A percentile compares a stretch with the other conserved stretches of the same genome.
Conservation (phyloP, 208 protist genomes). For the Crithidia sp. region DNA sequence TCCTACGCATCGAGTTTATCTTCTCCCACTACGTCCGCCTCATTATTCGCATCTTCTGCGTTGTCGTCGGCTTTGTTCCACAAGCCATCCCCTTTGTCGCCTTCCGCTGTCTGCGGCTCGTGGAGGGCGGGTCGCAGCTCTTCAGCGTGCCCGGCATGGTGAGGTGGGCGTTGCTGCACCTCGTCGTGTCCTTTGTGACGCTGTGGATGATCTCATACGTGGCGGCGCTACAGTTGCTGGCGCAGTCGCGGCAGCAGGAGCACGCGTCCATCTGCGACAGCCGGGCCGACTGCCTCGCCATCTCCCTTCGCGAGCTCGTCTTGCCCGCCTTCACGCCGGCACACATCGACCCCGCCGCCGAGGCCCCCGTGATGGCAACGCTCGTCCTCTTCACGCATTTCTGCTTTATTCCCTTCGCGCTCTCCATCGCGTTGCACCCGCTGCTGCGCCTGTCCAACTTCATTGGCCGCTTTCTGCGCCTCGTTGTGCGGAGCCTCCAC, state of each 20-base stretch:
- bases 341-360: slow-evolving; percentile 43
- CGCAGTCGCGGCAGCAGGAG: background rate
- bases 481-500: slow-evolving; percentile 75
- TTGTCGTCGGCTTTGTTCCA: slow-evolving; percentile 68
- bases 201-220: slow-evolving; percentile 84
- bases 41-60: slow-evolving; percentile 64
- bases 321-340: slow-evolving; percentile 59
- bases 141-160: slow-evolving; percentile 74
- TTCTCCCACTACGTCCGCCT: slow-evolving; percentile 62
- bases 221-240: slow-evolving; percentile 54
- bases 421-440: slow-evolving; percentile 63
- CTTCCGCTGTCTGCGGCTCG: slow-evolving; percentile 64
- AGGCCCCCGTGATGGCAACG: slow-evolving; percentile 56
- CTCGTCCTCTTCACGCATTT: slow-evolving; percentile 67
- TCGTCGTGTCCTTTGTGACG: slow-evolving; percentile 50
- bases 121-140: slow-evolving; percentile 77
- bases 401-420: slow-evolving; percentile 63
- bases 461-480: slow-evolving; percentile 74
- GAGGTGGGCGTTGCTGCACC: slow-evolving; percentile 64
- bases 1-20: slow-evolving; percentile 68
- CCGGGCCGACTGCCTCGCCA: slow-evolving; percentile 44
- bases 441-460: slow-evolving; percentile 76
- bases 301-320: slow-evolving; percentile 66
- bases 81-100: slow-evolving; percentile 58
- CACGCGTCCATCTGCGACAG: slow-evolving; percentile 41